Base-by-base conservation (phyloP, 306 rosid species). In the Gastrolobium bilobum region DNA sequence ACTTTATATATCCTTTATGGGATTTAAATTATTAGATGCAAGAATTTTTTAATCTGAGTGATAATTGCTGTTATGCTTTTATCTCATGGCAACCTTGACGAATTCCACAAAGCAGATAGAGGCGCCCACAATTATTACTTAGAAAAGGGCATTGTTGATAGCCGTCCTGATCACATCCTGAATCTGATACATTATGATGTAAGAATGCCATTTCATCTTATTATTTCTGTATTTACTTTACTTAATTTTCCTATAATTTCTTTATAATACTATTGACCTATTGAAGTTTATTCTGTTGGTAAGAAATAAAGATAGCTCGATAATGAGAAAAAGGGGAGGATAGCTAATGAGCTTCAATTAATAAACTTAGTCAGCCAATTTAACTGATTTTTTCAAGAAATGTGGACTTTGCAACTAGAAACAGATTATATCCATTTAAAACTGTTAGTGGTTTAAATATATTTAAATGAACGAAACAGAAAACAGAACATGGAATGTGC, bases 101-200 rank as follows among this genome's bases (percentile, higher is more conserved):
- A 63, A 81, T 81, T 69, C 4, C 80, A 93, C 98, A 89, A 86
- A 91, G 93, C 89, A 75, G 98, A 91, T 79, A 95, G 99, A 88
- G 99, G 99, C 38, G 94, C 98, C 2, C 98, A 93, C 87, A 53
- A 76, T 68, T 93, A 91, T 86, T 95, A 89, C 90, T 89, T 93
- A 70, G 86, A 83, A 77, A 95, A 91, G 84, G 99, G 98, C 72
- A 76, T 77, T 7, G 93, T 89, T 68, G 97, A 91, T 58, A 9
- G 72, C 67, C 91, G 90, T 46, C 98, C 98, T 42, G 99, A 95
- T 88, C 98, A 95, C 67, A 47, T 91, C 82, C 86, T 95, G 73
- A 95, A 95, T 87, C 90, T 93, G 31, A 91, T 95, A 76, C 98
- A 93, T 86, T 95, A 93, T 13, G 99, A 93, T 97, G 98, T 94